Base-by-base conservation (phyloP, 2,329 filamentous ascomycete species). In the Blastomyces gilchristii region DNA sequence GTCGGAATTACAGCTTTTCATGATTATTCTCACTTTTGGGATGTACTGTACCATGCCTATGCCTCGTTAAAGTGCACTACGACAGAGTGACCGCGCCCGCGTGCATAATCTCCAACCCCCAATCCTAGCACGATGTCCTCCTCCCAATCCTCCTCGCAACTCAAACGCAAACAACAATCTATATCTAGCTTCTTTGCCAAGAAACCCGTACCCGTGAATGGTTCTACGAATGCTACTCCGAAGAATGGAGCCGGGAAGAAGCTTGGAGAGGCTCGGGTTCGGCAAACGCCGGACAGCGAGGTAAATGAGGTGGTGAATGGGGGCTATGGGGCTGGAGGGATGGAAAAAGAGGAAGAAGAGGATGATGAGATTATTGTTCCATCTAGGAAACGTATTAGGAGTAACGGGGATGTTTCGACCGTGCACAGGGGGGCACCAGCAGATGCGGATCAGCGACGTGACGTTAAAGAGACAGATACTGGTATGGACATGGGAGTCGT, bases 151-250 rank as follows among this genome's bases (percentile, higher is more conserved):
- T 61, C 75, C 28, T 61, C 75, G 11, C 77, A 77, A 62, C 71
- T 74, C 53, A 77, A 77, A 63, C 75, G 31, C 28, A 54, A 59
- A n/a, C 49, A 41, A 31, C 60, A 87, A 68, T 90, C 90, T 0
- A 87, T 97, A 65, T 94, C 90, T 2, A 92, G 86, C 71, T 96
- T 96, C 77, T 96, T 96, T 73, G 83, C 85, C 0, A 85, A 85
- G 16, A 87, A 83, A 64, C 65, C 76, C 1, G 67, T 72, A 1
- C 62, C 65, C 12, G 43, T 64, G 2, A 53, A 34, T 7, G n/a
- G 34, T 14, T 22, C 31, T 14, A 28, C 63, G n/a, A 31, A 16
- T 47, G 18, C 41, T 18, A 7, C 45, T 22, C 39, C 11, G 34
- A 37, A 49, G 5, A 41, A 60, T 52, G 34, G 39, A 22, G 66